Base-by-base conservation (phyloP, 805 yeast genomes). In the Candida hungchunana region DNA sequence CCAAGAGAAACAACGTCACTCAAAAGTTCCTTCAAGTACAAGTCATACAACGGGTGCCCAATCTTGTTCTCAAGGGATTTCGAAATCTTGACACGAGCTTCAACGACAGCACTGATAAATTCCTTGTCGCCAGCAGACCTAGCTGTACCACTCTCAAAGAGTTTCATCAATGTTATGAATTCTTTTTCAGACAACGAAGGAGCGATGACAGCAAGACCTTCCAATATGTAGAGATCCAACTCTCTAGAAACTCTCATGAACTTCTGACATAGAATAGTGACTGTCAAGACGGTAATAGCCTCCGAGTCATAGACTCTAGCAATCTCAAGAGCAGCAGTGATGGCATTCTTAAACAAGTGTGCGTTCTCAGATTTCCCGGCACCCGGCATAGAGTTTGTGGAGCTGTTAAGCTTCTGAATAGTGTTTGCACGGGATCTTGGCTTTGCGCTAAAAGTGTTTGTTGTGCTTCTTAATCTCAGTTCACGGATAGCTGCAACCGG, bases 191-290 rank as follows among this genome's bases (percentile, higher is more conserved):
- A 72, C 40, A 82, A 71, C 30, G 59, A 66, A 3, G 78, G 73
- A 5, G 86, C 79, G 47, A 87, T 69, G 8, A 69, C 66, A 1
- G 81, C 72, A 26, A 85, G 64, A 0, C 88, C 89, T 25, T 69
- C 63, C 18, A 85, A 60, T 26, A 85, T 69, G 20, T 71, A 55
- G 2, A 64, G 60, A 26, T 82, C 83, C 30, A 79, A 62, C 16
- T 73, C 71, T 12, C 73, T 62, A 14, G 79, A 71, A 14, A 66
- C 63, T 7, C 58, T 59, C 34, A 56, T 66, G 5, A 79, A 65
- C 52, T 88, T 89, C 55, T 89, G 97, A 11, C 85, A 76, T 38
- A 93, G 67, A 25, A 93, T 78, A 0, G 96, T 81, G 11, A 85
- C 78, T 0, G 94, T 79, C 45, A 93, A 68, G 4, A 83, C 79